These are phyloP conservation scores for Tephrocybe rancida DNA, from an alignment of 768 basidiomycete genomes.

Conservation along the genomic window DNA sequence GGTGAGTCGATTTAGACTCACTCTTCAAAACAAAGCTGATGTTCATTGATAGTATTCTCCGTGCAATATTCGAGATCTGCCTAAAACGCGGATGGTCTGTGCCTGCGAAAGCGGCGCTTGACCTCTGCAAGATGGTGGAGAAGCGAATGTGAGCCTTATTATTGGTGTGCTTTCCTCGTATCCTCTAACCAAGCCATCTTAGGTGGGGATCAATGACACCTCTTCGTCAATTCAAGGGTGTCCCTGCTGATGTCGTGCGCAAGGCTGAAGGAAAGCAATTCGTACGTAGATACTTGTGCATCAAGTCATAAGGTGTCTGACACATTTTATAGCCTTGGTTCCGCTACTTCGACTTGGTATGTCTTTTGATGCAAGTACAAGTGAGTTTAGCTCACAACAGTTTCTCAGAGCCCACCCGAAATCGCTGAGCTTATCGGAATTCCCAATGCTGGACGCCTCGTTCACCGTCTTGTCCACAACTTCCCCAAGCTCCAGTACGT, in stretches of 20 bases:
- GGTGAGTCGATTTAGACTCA: constrained; percentile 41
- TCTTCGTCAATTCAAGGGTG: constrained; percentile 91
- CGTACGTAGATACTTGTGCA: constrained; percentile 44
- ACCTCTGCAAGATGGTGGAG: constrained; percentile 96
- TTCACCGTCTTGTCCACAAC: constrained; percentile 91
- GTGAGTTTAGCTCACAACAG: constrained; percentile 6
- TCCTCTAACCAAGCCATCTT: neutral
- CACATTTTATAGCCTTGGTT: constrained; percentile 36
- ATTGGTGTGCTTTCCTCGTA: too few species aligned
- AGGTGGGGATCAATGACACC: constrained; percentile 99
- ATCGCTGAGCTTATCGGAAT: constrained; percentile 95
- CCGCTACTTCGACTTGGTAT: constrained; percentile 88
- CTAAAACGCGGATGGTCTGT: constrained; percentile 98
- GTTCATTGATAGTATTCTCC: constrained; percentile 64
- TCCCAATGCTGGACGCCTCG: constrained; percentile 88
- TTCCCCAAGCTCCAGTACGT: constrained; percentile 93
- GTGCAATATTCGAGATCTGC: constrained; percentile 97
- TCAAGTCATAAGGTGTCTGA: neutral
- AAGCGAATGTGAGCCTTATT: constrained; percentile 67
- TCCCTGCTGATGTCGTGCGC: constrained; percentile 80
- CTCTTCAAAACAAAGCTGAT: neutral
- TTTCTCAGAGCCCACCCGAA: constrained; percentile 70
- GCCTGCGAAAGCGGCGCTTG: constrained; percentile 87
- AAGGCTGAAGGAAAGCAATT: constrained; percentile 99
- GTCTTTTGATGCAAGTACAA: too few species aligned